Evolutionary conservation across 2,329 filamentous ascomycete genomes (phyloP).

Genomic region (Scedosporium apiospermum): DNA sequence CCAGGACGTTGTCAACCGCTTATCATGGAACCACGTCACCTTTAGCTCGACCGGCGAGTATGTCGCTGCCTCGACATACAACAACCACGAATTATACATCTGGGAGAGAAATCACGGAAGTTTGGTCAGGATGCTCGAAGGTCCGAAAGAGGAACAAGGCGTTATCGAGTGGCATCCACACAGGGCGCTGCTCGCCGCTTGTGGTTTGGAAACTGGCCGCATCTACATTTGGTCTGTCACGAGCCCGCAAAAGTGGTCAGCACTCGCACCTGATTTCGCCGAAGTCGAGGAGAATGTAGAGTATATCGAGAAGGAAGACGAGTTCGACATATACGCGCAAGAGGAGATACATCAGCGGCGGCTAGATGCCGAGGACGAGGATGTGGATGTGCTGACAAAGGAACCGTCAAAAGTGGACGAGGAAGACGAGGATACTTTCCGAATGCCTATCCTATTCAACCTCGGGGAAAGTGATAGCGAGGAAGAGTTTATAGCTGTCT

Average conservation of each 20-base stretch:
- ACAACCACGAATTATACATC: constrained; percentile 97
- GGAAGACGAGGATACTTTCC: constrained; percentile 57
- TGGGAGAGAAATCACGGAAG: constrained; percentile 94
- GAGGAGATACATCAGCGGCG: constrained; percentile 89
- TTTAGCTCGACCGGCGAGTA: constrained; percentile 94
- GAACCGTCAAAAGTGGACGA: constrained; percentile 55
- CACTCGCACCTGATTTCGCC: constrained; percentile 89
- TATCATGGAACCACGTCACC: constrained; percentile 95
- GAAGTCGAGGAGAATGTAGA: constrained; percentile 98
- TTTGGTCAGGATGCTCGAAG: constrained; percentile 92
- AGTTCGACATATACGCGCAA: constrained; percentile 94
- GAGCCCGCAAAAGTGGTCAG: constrained; percentile 94
- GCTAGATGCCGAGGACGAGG: constrained; percentile 85
- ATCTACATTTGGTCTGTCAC: constrained; percentile 96
- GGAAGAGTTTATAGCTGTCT: constrained; percentile 67
- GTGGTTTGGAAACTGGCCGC: constrained; percentile 82
- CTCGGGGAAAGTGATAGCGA: constrained; percentile 92
- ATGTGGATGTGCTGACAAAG: constrained; percentile 78
- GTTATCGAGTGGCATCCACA: constrained; percentile 96
- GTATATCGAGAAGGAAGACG: constrained; percentile 90
- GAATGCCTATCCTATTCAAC: constrained; percentile 88
- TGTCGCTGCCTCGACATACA: constrained; percentile 90
- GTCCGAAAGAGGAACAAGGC: constrained; percentile 90
- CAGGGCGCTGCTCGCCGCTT: constrained; percentile 78
- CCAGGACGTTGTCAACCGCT: constrained; percentile 88